Evolutionary conservation across 2,329 filamentous ascomycete species (phyloP), one percentile per base, ranked within the genome.

Genomic region (Didymella sp.): DNA sequence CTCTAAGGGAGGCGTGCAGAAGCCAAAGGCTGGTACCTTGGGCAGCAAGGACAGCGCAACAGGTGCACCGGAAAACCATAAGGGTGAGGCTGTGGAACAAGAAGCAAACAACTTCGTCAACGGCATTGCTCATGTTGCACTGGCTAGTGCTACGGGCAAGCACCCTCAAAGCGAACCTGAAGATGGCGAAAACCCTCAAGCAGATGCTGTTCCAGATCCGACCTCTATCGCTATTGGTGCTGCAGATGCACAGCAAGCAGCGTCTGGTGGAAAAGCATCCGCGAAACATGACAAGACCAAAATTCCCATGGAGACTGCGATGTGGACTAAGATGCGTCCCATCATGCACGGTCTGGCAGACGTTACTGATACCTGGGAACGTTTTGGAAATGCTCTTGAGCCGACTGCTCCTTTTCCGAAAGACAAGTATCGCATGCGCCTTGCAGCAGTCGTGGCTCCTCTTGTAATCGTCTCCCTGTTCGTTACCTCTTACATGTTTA

Each of bases 101-200:
- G 91, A 96, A 73, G 92, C 92, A 1, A 88, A 85, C 65, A 93
- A 92, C 70, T 88, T 96, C 60, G 87, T 95, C 56, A 88, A 88
- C 51, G 85, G 87, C 30, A 87, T 95, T 49, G 86, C 88, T 8
- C 83, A 86, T 27, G 85, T 95, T 5, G 88, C 90, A 1, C 77
- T 94, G 17, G 89, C 88, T 44, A 90, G 89, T 63, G 90, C 90
- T 2, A 87, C 87, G 0, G 91, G 91, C 1, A 92, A 92, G 70
- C 86, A 92, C 61, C 89, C 90, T 0, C 85, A 89, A 71, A 82
- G 80, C 3, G 85, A 89, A 27, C 84, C 85, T 2, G 77, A 79
- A 42, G 22, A 30, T 2, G 72, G 73, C 12, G 73, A 75, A 13
- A 73, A 73, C 13, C 67, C 71, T 7, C 69, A 79, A 54, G 58